Base-by-base conservation (phyloP, 2,329 filamentous ascomycete genomes). In the Magnaporthiopsis incrustans region DNA sequence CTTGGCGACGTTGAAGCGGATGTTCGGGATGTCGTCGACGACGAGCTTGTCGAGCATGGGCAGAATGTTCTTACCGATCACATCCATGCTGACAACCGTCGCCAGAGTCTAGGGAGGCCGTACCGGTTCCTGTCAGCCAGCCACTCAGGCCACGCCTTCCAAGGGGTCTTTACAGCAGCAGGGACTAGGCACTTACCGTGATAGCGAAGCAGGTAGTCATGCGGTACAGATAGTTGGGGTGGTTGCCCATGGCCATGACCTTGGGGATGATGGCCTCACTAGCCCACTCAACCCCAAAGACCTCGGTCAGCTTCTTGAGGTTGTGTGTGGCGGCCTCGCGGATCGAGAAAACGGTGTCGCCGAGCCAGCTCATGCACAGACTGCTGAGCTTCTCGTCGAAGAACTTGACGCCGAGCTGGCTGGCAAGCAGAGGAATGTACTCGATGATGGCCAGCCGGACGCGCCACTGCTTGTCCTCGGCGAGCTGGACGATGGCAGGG, bases 171-270 rank as follows among this genome's bases (percentile, higher is more conserved):
- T 57, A 27, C 57, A 25, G 35, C 33, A 11, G 6, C 2, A 35
- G 26, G 56, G 14, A 26, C 7, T 30, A 6, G n/a, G 2, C 12
- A 85, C 91, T 82, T 84, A 99, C 95, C 71, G 92, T 94, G 69
- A 99, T 96, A 67, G 95, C 95, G 76, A 99, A 99, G 80, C 94
- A 98, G n/a, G 95, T 99, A 12, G 95, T 99, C 95, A 99, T 99
- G 75, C 95, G 87, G 84, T 99, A 99, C 63, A 99, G 89, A 76
- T 99, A 99, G 81, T 99, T 99, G 67, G 94, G 92, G 76, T 99
- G 95, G 74, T 92, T 91, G 66, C 95, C 95, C 95, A 99, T 98
- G 53, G 90, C 91, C 85, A 97, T 95, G 68, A 99, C 95, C 82
- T 98, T 98, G 66, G 95, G 95, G 71, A 99, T 96, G 73, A 99